phyloP scores from a whole-genome alignment of 768 basidiomycete species.

The Serendipita sp. region DNA sequence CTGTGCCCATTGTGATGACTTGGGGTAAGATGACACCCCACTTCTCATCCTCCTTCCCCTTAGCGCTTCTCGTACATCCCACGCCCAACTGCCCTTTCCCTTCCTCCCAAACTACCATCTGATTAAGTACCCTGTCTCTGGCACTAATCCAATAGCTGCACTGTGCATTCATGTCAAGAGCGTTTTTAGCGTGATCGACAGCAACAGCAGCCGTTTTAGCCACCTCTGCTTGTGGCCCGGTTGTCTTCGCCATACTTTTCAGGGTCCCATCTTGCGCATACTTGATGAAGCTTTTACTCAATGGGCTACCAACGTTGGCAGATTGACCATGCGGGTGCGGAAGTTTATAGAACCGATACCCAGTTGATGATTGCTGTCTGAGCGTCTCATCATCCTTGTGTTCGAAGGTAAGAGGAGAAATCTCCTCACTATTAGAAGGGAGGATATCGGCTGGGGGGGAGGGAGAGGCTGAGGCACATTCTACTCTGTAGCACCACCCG shows the following conservation, averaged over 20 bases:
- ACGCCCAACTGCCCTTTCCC: conserved; percentile 39
- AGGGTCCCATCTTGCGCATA: conserved; percentile 77
- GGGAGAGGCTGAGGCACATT: conserved; percentile 15
- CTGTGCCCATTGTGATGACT: conserved; percentile 96
- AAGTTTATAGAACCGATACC: conserved; percentile 67
- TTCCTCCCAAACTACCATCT: conserved; percentile 81
- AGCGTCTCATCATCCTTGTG: conserved; percentile 47
- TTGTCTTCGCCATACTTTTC: conserved; percentile 44
- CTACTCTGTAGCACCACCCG: conserved; percentile 84
- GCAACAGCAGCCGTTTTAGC: conserved; percentile 9
- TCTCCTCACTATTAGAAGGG: conserved; percentile 17
- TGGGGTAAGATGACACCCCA: conserved; percentile 92
- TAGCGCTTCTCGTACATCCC: conserved; percentile 7
- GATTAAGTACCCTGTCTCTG: conserved; percentile 77
- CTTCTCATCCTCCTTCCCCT: conserved; percentile 26
- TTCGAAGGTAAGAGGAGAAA: conserved; percentile 38
- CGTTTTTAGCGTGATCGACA: conserved; percentile 32
- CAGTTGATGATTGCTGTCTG: conserved; percentile 29
- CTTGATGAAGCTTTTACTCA: conserved; percentile 79
- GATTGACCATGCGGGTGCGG: conserved; percentile 93
- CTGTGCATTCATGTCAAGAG: conserved; percentile 80
- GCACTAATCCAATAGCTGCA: conserved; percentile 98
- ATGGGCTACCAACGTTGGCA: conserved; percentile 88
- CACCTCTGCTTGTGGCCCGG: too few species aligned
- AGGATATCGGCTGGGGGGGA: background rate